Base-by-base conservation (phyloP, 2,329 filamentous ascomycete genomes). In the Raffaelea deltoideospora region DNA sequence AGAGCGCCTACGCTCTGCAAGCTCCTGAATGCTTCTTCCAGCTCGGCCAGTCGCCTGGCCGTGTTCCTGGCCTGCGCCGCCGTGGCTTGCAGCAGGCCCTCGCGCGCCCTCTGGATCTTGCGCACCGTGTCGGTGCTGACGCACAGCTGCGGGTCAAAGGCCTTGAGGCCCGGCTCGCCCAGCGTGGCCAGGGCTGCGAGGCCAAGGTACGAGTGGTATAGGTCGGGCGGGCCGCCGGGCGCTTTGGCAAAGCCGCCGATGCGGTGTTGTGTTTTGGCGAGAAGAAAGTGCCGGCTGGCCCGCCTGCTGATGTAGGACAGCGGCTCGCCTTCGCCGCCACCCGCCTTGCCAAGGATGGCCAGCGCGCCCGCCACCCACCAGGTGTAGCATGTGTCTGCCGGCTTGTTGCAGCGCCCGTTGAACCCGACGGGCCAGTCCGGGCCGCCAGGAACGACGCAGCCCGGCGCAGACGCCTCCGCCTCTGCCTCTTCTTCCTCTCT, bases 361-460 rank as follows among this genome's bases (percentile, higher is more conserved):
- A 73, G 52, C 1, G 85, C 74, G 2, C 74, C 85, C 4, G 69
- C 68, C 1, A 83, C 84, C 90, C 90, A 98, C 65, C 88, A 98
- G 18, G 76, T 79, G 56, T 98, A 98, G 59, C 90, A 98, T 1
- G 90, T 96, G 57, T 98, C 90, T 10, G 83, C 81, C 33, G 78
- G 69, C 56, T 98, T 98, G 61, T 94, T 95, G 53, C 74, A 76
- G 34, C 90, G 76, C 20, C 90, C 90, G 50, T 92, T 94, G 59
- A 92, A 86, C 10, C 87, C 90, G 2, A 84, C 69, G 10, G 60
- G 15, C 2, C 9, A 10, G n/a, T n/a, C n/a, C n/a, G n/a, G n/a
- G n/a, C n/a, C n/a, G n/a, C n/a, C n/a, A n/a, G n/a, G n/a, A n/a
- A n/a, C n/a, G n/a, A n/a, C n/a, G n/a, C n/a, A n/a, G n/a, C n/a